Conservation (phyloP, 2,329 filamentous ascomycete genomes). For the Aspergillus niger region DNA sequence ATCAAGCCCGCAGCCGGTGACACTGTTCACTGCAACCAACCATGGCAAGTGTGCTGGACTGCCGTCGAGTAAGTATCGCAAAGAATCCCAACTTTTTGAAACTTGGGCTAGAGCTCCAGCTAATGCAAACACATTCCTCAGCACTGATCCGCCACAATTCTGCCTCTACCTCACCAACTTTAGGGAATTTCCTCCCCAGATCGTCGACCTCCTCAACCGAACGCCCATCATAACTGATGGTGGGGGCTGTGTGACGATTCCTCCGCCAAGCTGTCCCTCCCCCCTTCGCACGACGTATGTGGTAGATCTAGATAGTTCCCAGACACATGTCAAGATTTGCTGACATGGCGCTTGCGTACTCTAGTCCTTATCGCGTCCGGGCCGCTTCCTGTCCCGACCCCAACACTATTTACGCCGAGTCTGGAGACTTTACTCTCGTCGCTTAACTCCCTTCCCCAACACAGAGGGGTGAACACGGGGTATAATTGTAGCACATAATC, state of each 20-base stretch:
- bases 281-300: not conserved
- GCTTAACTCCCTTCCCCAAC: not conserved
- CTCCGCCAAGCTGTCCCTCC: not conserved
- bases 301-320: not conserved
- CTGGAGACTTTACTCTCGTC: not conserved
- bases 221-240: not conserved
- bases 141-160: not conserved
- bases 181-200: not conserved
- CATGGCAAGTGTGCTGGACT: not conserved
- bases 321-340: not conserved
- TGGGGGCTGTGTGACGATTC: not conserved
- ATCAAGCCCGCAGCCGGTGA: not conserved
- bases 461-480: no score
- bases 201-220: not conserved
- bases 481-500: no score
- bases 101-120: no score
- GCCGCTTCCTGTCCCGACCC: not conserved
- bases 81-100: not conserved
- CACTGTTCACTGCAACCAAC: not conserved
- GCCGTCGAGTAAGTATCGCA: not conserved
- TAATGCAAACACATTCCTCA: not conserved
- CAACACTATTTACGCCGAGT: conserved; percentile 1
- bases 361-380: not conserved
- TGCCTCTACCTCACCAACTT: conserved; percentile 5
- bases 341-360: not conserved